Percentiles rank a stretch among this genome's conserved stretches.
These are phyloP conservation scores for Penicillium sp. DNA, from an alignment of 2,329 filamentous ascomycete species.

Conservation along the genomic window DNA sequence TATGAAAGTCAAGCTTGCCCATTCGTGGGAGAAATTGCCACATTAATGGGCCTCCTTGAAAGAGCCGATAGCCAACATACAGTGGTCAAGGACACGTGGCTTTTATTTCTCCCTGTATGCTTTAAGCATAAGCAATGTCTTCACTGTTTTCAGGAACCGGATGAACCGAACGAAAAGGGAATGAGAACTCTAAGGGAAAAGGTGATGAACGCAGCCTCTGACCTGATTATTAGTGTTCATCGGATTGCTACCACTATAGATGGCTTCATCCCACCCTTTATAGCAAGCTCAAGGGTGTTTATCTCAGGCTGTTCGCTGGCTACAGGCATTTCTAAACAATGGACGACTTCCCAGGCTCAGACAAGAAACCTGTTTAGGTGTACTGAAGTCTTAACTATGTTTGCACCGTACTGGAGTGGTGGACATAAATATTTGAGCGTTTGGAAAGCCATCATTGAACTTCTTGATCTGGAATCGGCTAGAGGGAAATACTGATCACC, in stretches of 20 bases:
- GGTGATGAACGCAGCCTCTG: background rate
- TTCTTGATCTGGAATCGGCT: background rate
- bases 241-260: background rate
- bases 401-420: background rate
- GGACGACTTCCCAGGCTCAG: background rate
- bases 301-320: background rate
- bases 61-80: no score
- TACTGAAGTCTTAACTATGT: background rate
- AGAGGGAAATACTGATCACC: no score
- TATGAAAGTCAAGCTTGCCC: background rate
- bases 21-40: background rate
- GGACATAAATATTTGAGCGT: background rate
- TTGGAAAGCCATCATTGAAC: background rate
- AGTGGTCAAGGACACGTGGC: background rate
- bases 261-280: background rate
- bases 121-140: background rate
- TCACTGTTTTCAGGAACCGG: background rate
- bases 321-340: background rate
- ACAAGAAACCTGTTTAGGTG: background rate
- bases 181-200: background rate
- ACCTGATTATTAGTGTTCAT: background rate
- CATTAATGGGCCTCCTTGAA: no score
- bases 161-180: background rate
- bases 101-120: background rate
- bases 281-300: background rate